Conservation (phyloP, 352 stramenopile species). For the Phytopythium oedochilum region DNA sequence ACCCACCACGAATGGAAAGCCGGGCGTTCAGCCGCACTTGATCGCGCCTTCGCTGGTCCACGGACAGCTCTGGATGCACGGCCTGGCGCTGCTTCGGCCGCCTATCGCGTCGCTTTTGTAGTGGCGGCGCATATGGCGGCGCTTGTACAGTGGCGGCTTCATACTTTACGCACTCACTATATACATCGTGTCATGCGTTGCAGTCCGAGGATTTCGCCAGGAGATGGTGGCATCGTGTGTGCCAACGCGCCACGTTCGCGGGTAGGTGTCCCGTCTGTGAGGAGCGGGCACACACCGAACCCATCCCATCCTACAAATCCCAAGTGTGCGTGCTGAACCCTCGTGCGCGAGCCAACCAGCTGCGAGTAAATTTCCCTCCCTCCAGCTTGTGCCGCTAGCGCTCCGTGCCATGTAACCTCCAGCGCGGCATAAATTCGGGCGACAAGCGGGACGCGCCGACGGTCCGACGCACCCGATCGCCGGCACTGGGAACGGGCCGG, state of each 20-base stretch:
- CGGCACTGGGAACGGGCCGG: no score
- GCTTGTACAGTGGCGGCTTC: no score
- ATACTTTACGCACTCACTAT: no score
- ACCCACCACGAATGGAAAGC: not conserved
- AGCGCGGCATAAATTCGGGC: slow-evolving; percentile 1
- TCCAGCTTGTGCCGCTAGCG: not conserved
- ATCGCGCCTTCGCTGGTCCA: not conserved
- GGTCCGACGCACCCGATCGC: not conserved
- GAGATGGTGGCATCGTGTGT: no score
- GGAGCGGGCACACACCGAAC: slow-evolving; percentile 3
- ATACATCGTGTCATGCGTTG: no score
- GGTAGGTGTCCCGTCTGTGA: slow-evolving; percentile 1
- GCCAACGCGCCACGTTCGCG: no score
- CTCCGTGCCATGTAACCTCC: no score
- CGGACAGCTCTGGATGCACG: not conserved
- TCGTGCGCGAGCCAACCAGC: not conserved
- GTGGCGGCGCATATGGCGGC: no score
- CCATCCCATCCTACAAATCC: slow-evolving; percentile 2
- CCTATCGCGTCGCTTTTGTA: no score
- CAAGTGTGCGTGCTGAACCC: slow-evolving; percentile 2
- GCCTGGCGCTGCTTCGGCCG: no score
- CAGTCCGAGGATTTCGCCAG: no score
- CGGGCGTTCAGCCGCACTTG: not conserved
- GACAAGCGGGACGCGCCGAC: not conserved
- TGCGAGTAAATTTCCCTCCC: not conserved